A percentile compares a stretch with the other conserved stretches of the same genome.
Conservation (phyloP, 345 rosid species). For the Euphorbia tirucalli region DNA sequence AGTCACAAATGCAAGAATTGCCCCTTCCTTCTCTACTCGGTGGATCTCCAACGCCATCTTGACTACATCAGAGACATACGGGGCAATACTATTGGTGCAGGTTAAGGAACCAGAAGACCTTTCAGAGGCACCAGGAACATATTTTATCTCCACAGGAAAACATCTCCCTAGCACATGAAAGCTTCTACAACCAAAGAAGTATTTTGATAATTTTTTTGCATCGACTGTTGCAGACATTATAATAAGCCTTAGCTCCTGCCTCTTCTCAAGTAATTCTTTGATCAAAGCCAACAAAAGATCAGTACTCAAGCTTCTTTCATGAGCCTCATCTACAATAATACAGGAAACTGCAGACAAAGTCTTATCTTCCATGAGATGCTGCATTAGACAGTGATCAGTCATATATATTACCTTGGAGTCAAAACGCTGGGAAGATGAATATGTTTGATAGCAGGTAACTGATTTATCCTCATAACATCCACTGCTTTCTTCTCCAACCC, state of each 20-base stretch:
- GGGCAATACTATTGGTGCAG: slow-evolving; percentile 38
- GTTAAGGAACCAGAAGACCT: slow-evolving; percentile 25
- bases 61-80: slow-evolving; percentile 63
- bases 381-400: slow-evolving; percentile 88
- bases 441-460: slow-evolving; percentile 50
- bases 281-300: slow-evolving; percentile 82
- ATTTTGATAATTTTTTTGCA: slow-evolving; percentile 70
- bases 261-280: slow-evolving; percentile 52
- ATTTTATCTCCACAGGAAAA: slow-evolving; percentile 74
- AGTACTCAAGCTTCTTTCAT: slow-evolving; percentile 91
- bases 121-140: slow-evolving; percentile 44
- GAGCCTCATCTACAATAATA: slow-evolving; percentile 85
- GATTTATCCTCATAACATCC: slow-evolving; percentile 62
- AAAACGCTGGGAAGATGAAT: slow-evolving; percentile 53
- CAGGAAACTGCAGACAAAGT: slow-evolving; percentile 74
- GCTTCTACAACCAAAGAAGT: slow-evolving; percentile 62
- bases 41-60: slow-evolving; percentile 57
- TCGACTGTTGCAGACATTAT: slow-evolving; percentile 98
- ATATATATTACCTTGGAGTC: slow-evolving; percentile 60
- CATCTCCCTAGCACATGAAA: slow-evolving; percentile 63
- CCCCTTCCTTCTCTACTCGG: slow-evolving; percentile 63
- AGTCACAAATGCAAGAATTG: slow-evolving; percentile 85
- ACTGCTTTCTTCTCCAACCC: slow-evolving; percentile 73
- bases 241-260: slow-evolving; percentile 63
- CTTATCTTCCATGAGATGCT: slow-evolving; percentile 61